These are phyloP conservation scores for Ophiocordyceps unilateralis DNA, from an alignment of 2,329 filamentous ascomycete species.

Conservation along the genomic window DNA sequence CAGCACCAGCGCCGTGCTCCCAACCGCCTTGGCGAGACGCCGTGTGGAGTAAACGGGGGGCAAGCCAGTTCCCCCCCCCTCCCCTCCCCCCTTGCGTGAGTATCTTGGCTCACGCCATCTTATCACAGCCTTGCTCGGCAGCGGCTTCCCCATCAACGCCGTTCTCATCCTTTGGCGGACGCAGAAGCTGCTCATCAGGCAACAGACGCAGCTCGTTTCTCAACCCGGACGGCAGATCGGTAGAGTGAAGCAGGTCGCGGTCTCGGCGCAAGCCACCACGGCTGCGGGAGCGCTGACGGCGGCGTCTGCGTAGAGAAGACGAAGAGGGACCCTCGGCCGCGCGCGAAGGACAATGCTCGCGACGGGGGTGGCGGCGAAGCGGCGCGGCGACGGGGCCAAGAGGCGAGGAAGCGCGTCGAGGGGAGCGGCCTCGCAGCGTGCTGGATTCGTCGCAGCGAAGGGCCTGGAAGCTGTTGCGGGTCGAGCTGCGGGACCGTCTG, in stretches of 20 bases:
- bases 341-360: constrained; percentile 26
- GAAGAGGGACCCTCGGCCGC: constrained; percentile 13
- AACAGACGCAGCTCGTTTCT: constrained; percentile 16
- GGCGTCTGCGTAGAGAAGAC: background rate
- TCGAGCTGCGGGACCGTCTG: constrained; percentile 21
- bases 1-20: background rate
- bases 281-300: background rate
- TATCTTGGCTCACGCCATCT: background rate
- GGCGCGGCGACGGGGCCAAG: constrained; percentile 10
- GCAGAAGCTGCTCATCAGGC: background rate
- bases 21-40: background rate
- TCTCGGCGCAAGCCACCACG: constrained; percentile 12
- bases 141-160: background rate
- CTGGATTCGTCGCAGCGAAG: constrained; percentile 22
- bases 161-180: constrained; percentile 3
- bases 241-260: constrained; percentile 10
- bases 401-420: constrained; percentile 21
- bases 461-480: constrained; percentile 13
- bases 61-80: background rate
- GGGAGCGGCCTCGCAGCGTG: constrained; percentile 24
- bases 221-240: constrained; percentile 15
- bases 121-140: background rate
- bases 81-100: background rate
- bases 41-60: background rate
- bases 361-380: constrained; percentile 15